These are phyloP conservation scores for Cymbopogon flexuosus DNA, from an alignment of 202 grass and related monocot genomes.

Conservation along the genomic window DNA sequence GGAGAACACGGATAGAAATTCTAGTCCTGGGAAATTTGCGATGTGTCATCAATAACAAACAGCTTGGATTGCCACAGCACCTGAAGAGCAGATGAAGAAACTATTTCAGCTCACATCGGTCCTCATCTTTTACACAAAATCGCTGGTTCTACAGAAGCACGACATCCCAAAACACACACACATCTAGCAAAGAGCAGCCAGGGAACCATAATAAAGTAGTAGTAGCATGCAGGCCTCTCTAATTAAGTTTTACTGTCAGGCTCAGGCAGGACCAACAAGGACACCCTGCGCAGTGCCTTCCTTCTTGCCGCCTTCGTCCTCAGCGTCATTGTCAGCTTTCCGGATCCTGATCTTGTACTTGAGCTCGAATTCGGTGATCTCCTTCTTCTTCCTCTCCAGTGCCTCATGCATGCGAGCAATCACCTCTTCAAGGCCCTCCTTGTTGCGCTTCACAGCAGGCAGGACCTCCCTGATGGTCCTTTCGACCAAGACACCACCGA, in stretches of 20 bases:
- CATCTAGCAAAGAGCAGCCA: slow-evolving; percentile 2
- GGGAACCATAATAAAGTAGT: neutral
- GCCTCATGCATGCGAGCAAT: slow-evolving; percentile 63
- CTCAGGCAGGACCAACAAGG: slow-evolving; percentile 71
- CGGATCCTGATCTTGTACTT: slow-evolving; percentile 87
- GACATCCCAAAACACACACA: neutral
- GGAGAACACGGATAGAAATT: neutral
- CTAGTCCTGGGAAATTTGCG: neutral
- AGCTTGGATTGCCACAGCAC: neutral
- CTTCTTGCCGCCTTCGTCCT: slow-evolving; percentile 51
- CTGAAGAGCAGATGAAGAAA: neutral
- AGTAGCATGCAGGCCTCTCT: neutral
- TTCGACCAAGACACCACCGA: slow-evolving; percentile 72
- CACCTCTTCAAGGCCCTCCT: slow-evolving; percentile 78
- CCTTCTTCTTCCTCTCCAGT: slow-evolving; percentile 76
- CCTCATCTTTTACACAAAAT: slow-evolving; percentile 27
- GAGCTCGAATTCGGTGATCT: slow-evolving; percentile 70
- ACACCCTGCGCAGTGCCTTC: slow-evolving; percentile 74
- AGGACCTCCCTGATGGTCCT: slow-evolving; percentile 78
- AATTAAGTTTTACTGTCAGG: slow-evolving; percentile 24
- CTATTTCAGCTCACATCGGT: neutral
- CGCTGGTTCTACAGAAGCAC: neutral
- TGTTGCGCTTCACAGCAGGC: slow-evolving; percentile 69
- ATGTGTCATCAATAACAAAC: neutral
- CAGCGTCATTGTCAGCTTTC: slow-evolving; percentile 28